Evolutionary conservation across 2,329 filamentous ascomycete genomes (phyloP).

Genomic region (Calonectria hongkongensis): DNA sequence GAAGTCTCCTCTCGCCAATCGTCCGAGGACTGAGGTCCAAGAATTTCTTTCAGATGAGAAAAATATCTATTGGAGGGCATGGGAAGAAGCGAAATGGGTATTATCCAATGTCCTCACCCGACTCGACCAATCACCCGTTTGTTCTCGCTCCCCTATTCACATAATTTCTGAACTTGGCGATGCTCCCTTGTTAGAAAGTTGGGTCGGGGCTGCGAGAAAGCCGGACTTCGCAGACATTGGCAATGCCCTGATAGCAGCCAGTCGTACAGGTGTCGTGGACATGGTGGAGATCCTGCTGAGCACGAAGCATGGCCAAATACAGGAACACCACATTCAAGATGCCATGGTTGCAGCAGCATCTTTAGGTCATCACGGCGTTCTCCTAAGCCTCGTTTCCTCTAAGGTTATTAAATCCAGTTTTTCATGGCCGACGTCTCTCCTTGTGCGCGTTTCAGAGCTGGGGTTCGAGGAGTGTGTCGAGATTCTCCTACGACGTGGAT

Average conservation of each 20-base stretch:
- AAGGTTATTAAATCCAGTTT: neutral
- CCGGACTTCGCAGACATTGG: neutral
- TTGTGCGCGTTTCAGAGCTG: neutral
- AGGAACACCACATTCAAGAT: neutral
- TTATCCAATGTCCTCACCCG: neutral
- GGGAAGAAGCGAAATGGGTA: neutral
- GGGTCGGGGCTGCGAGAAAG: neutral
- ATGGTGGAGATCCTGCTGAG: neutral
- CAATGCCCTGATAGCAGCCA: neutral
- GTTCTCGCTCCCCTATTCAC: neutral
- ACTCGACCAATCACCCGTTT: neutral
- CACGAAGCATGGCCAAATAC: neutral
- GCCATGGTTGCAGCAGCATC: conserved; percentile 2
- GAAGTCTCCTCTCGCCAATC: neutral
- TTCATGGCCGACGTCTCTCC: neutral
- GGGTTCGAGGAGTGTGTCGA: neutral
- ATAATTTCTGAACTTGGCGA: neutral
- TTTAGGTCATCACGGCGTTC: neutral
- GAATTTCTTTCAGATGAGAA: neutral
- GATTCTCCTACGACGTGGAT: neutral
- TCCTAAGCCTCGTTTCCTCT: neutral
- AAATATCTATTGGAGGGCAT: neutral
- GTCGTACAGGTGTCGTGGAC: neutral
- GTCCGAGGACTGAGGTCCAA: neutral
- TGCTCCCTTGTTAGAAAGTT: neutral